Base-by-base conservation (phyloP, 1,139 yeast genomes). In the Scheffersomyces cryptocercus region DNA sequence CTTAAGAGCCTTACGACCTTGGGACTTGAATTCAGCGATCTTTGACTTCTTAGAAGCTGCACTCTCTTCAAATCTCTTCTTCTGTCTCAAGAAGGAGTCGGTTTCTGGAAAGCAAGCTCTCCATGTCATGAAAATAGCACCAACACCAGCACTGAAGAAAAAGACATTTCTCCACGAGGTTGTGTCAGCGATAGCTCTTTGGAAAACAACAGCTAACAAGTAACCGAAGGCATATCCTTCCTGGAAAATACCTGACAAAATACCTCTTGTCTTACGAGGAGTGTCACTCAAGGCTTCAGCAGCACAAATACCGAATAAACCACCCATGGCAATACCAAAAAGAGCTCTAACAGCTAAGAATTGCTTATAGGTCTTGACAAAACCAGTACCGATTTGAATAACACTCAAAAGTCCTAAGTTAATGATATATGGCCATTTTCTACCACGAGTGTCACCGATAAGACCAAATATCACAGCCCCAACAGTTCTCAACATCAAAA, bases 221-320 rank as follows among this genome's bases (percentile, higher is more conserved):
- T 68, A 70, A n/a, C 77, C 77, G 31, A 71, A 61, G 3, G 75
- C 75, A 47, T 70, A 72, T 43, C 77, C 77, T 53, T 70, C 67
- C 54, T 70, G 76, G 54, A 68, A 70, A 32, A 70, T 53, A 40
- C 77, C 77, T 36, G 70, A 64, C 43, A 71, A 47, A n/a, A 69
- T 60, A 43, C 77, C 77, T 54, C 72, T 59, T 26, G 76, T 70
- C 9, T 51, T 61, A 15, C 49, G 50, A 7, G 75, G 74, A 39
- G 70, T 63, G 51, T 68, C 75, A 42, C 69, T 70, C 41, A 70
- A 58, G 11, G 75, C 68, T 35, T 63, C 64, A n/a, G 73, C 70
- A 15, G 71, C 64, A 40, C 70, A 62, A 40, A 66, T 64, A 39
- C 75, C 75, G 48, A 58, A 72, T 7, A 71, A 52, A 38, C 75